Evolutionary conservation across 1,284 basidiomycete genomes (phyloP).

Genomic region (Vanrija sp.): DNA sequence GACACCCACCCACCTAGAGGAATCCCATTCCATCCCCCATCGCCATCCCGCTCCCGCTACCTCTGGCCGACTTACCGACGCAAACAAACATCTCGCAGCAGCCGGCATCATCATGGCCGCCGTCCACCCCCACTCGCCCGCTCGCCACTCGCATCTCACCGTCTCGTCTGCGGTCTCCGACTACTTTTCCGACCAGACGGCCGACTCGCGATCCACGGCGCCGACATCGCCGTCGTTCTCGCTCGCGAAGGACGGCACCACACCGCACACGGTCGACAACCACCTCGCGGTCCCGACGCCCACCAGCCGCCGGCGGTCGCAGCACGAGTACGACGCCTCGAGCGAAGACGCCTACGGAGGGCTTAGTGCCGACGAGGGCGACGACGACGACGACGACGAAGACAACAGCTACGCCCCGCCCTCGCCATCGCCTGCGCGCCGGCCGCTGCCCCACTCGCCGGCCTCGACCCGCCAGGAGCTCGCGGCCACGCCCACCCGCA

Average conservation of each 20-base stretch:
- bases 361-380: conserved; percentile 23
- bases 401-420: not conserved
- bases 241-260: not conserved
- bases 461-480: not conserved
- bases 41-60: too few species aligned
- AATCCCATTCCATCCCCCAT: too few species aligned
- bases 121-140: too few species aligned
- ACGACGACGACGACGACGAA: conserved; percentile 12
- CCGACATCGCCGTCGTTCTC: conserved; percentile 1
- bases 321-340: conserved; percentile 8
- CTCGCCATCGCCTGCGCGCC: conserved; percentile 26
- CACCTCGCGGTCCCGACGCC: not conserved
- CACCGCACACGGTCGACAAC: not conserved
- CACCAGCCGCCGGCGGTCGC: not conserved
- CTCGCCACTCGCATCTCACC: not conserved
- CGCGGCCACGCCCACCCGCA: conserved; percentile 22
- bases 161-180: not conserved
- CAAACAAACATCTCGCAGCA: too few species aligned
- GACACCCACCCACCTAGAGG: too few species aligned
- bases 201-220: not conserved
- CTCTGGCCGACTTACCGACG: too few species aligned
- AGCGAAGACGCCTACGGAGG: conserved; percentile 23
- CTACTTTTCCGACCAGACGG: conserved; percentile 4
- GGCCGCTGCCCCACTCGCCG: not conserved
- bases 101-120: too few species aligned